Conservation (phyloP, 129 eudicot species). For the Flaveria bidentis region DNA sequence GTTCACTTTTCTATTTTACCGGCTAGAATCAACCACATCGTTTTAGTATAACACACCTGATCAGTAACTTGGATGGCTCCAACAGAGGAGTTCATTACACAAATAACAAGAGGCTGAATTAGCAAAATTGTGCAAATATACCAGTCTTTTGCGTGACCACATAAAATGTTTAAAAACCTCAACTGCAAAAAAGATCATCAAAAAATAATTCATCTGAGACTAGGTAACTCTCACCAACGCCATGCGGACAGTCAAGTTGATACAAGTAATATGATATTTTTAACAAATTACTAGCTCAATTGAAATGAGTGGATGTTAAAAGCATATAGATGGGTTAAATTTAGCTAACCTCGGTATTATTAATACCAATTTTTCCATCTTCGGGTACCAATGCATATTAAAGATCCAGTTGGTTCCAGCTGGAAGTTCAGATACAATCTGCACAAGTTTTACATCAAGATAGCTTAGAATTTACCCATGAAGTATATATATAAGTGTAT, state of each 20-base stretch:
- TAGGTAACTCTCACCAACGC: slow-evolving; percentile 60
- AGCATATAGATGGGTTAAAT: slow-evolving; percentile 17
- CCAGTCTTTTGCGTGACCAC: neutral
- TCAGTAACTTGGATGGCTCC: slow-evolving; percentile 49
- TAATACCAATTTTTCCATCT: too few relatives aligned
- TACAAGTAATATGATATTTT: neutral
- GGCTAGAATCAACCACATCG: neutral
- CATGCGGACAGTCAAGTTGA: neutral
- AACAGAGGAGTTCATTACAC: neutral
- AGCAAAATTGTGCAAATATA: neutral
- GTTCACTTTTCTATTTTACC: neutral
- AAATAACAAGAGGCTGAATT: neutral
- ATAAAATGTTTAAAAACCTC: neutral
- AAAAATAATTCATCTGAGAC: slow-evolving; percentile 52
- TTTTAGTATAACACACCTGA: slow-evolving; percentile 25
- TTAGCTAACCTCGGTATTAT: neutral
- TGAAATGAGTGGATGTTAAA: neutral
- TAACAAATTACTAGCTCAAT: too few relatives aligned
- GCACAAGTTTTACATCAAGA: slow-evolving; percentile 30
- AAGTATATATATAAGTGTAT: neutral
- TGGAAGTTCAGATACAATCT: slow-evolving; percentile 92
- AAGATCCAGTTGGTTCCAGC: slow-evolving; percentile 93
- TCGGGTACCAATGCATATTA: slow-evolving; percentile 74
- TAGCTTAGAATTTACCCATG: neutral
- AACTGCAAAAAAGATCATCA: neutral